These are phyloP conservation scores for Nothophoma quercina DNA, from an alignment of 2,329 filamentous ascomycete genomes.

Conservation along the genomic window DNA sequence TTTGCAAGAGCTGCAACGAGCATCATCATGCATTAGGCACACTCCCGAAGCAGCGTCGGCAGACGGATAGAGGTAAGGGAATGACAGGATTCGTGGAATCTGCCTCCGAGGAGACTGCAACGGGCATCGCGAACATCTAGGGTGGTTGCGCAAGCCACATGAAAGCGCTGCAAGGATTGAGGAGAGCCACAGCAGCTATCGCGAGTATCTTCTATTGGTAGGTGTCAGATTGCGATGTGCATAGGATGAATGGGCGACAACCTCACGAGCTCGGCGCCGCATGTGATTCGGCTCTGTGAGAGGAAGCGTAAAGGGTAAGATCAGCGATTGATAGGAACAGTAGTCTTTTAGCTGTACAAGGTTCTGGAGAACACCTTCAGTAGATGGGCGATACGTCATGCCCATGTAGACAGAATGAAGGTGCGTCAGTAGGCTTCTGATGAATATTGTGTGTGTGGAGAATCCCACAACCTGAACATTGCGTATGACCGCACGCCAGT, in stretches of 20 bases:
- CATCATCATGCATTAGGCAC: no score
- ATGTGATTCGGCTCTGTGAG: background rate
- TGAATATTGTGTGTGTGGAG: no score
- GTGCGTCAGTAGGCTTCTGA: no score
- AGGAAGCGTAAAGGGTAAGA: background rate
- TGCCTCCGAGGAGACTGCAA: no score
- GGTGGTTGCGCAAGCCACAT: background rate
- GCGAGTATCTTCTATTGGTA: background rate
- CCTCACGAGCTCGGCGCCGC: background rate
- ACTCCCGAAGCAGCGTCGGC: no score
- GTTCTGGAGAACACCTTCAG: no score
- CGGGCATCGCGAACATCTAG: background rate
- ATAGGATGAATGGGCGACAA: background rate
- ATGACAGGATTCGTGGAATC: no score
- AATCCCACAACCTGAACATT: no score
- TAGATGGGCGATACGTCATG: no score
- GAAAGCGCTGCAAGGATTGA: background rate
- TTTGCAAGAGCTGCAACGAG: background rate
- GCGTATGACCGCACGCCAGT: no score
- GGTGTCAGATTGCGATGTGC: conserved; percentile 3
- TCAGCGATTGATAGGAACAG: background rate
- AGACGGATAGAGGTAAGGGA: no score
- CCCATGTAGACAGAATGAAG: no score
- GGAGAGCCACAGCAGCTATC: background rate
- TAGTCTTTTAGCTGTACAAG: background rate